phyloP scores from a whole-genome alignment of 1,139 yeast genomes.

The Geotrichum aggregatum region DNA sequence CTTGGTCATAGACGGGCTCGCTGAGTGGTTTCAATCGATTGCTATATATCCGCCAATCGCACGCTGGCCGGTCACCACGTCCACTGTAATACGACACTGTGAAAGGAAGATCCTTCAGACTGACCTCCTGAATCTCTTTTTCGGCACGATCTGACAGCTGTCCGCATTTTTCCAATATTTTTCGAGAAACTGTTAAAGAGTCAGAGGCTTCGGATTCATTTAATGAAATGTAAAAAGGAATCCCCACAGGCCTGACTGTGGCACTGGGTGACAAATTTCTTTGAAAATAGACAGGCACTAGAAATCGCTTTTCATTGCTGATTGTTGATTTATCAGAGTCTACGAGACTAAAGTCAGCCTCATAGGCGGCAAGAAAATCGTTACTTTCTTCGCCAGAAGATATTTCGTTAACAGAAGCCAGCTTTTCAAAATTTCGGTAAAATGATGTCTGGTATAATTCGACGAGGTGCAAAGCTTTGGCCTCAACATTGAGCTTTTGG shows the following conservation, averaged over 20 bases:
- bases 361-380: conserved; percentile 44
- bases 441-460: conserved; percentile 71
- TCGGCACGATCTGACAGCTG: conserved; percentile 4
- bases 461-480: conserved; percentile 51
- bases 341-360: conserved; percentile 20
- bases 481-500: conserved; percentile 28
- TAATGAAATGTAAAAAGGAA: conserved; percentile 69
- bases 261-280: conserved; percentile 28
- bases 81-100: background rate
- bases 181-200: conserved; percentile 53
- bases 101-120: background rate
- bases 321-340: conserved; percentile 19
- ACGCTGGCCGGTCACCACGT: conserved; percentile 7
- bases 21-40: conserved; percentile 1
- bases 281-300: conserved; percentile 68
- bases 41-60: conserved; percentile 9
- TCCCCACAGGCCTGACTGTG: conserved; percentile 17
- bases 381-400: conserved; percentile 62
- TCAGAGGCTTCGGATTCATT: conserved; percentile 48
- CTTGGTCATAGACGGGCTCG: background rate
- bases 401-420: conserved; percentile 61
- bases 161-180: conserved; percentile 37
- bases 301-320: conserved; percentile 41
- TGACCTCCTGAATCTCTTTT: background rate
- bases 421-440: conserved; percentile 64